phyloP scores from a whole-genome alignment of 805 yeast species.

The Blastobotrys chiropterorum region DNA sequence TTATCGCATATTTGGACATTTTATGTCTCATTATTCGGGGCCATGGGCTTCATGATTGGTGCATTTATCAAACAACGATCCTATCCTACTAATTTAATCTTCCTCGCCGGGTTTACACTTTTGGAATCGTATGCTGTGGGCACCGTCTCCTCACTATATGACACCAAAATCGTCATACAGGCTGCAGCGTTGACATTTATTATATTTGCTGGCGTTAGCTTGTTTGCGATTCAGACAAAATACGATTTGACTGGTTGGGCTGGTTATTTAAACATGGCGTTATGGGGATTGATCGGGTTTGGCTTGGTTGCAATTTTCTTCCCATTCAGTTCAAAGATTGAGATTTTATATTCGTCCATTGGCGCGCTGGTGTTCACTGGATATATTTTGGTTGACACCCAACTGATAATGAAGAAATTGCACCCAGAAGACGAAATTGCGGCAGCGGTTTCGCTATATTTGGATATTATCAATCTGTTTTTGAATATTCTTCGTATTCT shows the following conservation, averaged over 20 bases:
- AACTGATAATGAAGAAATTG: slow-evolving; percentile 62
- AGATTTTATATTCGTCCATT: slow-evolving; percentile 58
- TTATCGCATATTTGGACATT: slow-evolving; percentile 53
- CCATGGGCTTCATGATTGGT: slow-evolving; percentile 60
- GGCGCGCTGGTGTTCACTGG: slow-evolving; percentile 72
- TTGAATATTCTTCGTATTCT: slow-evolving; percentile 66
- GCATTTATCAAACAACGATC: slow-evolving; percentile 56
- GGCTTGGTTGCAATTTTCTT: slow-evolving; percentile 68
- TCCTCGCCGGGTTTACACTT: slow-evolving; percentile 62
- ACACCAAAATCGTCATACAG: slow-evolving; percentile 57
- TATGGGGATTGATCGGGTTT: slow-evolving; percentile 66
- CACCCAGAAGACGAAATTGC: slow-evolving; percentile 82
- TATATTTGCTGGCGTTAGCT: slow-evolving; percentile 68
- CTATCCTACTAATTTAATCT: slow-evolving; percentile 60
- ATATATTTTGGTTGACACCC: slow-evolving; percentile 76
- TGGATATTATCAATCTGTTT: slow-evolving; percentile 80
- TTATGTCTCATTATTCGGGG: slow-evolving; percentile 49
- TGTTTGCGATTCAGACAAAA: slow-evolving; percentile 70
- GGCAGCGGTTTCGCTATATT: slow-evolving; percentile 70
- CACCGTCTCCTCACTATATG: slow-evolving; percentile 54
- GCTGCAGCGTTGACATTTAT: slow-evolving; percentile 64
- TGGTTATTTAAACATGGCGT: slow-evolving; percentile 47
- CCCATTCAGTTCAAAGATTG: slow-evolving; percentile 50
- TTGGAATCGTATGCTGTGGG: slow-evolving; percentile 73
- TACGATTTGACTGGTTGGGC: slow-evolving; percentile 70